A percentile compares a stretch with the other conserved stretches of the same genome.
Conservation (phyloP, 441 rosid species). For the Eutrema salsugineum region DNA sequence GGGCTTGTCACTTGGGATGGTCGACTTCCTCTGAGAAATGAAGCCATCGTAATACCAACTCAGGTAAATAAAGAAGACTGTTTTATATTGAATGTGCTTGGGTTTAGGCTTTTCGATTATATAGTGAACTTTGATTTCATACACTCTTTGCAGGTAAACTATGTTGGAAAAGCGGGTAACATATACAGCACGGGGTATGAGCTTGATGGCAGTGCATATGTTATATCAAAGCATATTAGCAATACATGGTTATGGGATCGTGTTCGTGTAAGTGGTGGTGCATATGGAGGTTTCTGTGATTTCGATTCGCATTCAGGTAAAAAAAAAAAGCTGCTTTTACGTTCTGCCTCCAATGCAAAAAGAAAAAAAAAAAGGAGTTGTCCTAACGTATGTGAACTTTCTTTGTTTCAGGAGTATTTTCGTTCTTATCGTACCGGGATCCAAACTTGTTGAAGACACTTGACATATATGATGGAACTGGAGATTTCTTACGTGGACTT, state of each 20-base stretch:
- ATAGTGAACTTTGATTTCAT: constrained; percentile 1
- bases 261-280: constrained; percentile 96
- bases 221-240: constrained; percentile 84
- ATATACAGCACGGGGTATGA: constrained; percentile 70
- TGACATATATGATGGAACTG: constrained; percentile 79
- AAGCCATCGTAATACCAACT: constrained; percentile 90
- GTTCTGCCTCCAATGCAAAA: neutral
- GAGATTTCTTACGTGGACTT: constrained; percentile 69
- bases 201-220: constrained; percentile 88
- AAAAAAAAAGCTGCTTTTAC: neutral
- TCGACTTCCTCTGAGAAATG: constrained; percentile 60
- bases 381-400: neutral
- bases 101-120: neutral
- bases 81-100: neutral
- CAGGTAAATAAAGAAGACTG: constrained; percentile 46
- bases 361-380: neutral
- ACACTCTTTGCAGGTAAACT: constrained; percentile 66
- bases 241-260: constrained; percentile 98
- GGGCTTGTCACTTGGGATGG: constrained; percentile 54
- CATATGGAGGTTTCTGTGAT: constrained; percentile 95
- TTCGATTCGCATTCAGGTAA: constrained; percentile 95
- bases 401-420: constrained; percentile 62
- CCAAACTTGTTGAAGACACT: constrained; percentile 92
- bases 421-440: constrained; percentile 91
- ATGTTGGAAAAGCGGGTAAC: constrained; percentile 94